These are phyloP conservation scores for Curvularia lunata DNA, from an alignment of 2,329 filamentous ascomycete genomes.

Conservation along the genomic window DNA sequence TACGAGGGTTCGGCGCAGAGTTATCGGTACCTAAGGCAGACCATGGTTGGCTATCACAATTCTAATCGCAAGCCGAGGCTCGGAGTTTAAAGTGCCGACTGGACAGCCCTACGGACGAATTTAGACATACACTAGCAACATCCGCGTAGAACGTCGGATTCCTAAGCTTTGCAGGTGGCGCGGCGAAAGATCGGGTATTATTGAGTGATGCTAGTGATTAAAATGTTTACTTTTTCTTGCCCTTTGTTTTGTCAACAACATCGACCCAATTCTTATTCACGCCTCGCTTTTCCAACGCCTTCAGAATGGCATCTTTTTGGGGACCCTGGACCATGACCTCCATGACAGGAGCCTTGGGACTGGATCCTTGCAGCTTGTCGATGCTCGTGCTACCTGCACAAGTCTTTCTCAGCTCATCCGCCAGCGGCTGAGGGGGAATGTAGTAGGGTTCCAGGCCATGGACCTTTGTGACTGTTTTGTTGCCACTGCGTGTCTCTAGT, in stretches of 20 bases:
- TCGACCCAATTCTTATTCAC: constrained; percentile 66
- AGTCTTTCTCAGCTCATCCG: constrained; percentile 70
- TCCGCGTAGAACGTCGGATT: neutral
- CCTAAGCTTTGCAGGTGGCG: neutral
- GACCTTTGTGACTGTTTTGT: constrained; percentile 70
- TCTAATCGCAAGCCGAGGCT: constrained; percentile 11
- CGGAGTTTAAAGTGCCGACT: constrained; percentile 6
- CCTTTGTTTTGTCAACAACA: constrained; percentile 71
- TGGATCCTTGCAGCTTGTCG: constrained; percentile 64
- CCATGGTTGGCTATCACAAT: constrained; percentile 1
- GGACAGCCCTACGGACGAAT: neutral
- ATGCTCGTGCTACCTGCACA: constrained; percentile 73
- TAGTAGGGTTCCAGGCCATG: constrained; percentile 67
- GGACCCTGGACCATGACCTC: constrained; percentile 73
- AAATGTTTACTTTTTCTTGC: constrained; percentile 58
- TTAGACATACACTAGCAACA: too few species aligned
- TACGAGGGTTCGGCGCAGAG: neutral
- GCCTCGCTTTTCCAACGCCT: constrained; percentile 65
- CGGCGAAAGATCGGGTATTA: constrained; percentile 15
- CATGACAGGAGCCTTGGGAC: constrained; percentile 67
- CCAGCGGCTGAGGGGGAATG: constrained; percentile 64
- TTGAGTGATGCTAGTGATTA: neutral
- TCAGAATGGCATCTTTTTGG: constrained; percentile 66
- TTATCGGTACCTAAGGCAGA: neutral
- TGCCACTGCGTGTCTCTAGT: constrained; percentile 69